Evolutionary conservation across 352 stramenopile species (phyloP), one percentile per base, ranked within the genome.

Genomic region (Pythium vanterpoolii): DNA sequence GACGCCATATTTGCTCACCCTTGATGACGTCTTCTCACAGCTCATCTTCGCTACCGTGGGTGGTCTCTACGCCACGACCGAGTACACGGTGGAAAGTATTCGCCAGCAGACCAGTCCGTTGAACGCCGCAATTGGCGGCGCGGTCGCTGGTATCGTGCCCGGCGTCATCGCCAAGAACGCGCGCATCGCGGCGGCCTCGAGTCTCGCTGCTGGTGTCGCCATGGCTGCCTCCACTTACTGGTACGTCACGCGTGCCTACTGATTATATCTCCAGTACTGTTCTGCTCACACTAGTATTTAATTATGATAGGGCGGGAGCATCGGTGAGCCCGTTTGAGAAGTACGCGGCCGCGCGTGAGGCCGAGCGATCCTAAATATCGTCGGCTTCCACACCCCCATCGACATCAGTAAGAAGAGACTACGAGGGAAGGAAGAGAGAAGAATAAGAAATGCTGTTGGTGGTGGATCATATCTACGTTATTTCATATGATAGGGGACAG

Each of bases 81-180:
- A 93, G 64, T 87, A 88, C 66, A 46, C 82, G 18, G 57, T 72
- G 34, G 71, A 79, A 14, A 75, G 59, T 47, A 75, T 95, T 45
- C 80, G 83, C 49, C 80, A 88, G 67, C 87, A 89, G 68, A 68
- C 83, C 33, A 77, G 90, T 62, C 62, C 72, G 26, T 69, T 87
- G 50, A 95, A 93, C 62, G 72, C 86, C 19, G 80, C 65, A 8
- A 61, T 93, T 9, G 83, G 82, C 31, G 86, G 83, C 33, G 70
- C 78, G 21, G 56, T 85, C 13, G 81, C 83, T 21, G 86, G 86
- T 51, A 39, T 86, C 39, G 76, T 95, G 54, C 80, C 84, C 0
- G 86, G 72, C 21, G 77, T 95, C 13, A 54, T 91, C 48, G 85
- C 83, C 69, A 80, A 88, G 71, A 95, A 86, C 72, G 75, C 83